These are phyloP conservation scores for Cordyceps sp. DNA, from an alignment of 2,329 filamentous ascomycete genomes.

Conservation along the genomic window DNA sequence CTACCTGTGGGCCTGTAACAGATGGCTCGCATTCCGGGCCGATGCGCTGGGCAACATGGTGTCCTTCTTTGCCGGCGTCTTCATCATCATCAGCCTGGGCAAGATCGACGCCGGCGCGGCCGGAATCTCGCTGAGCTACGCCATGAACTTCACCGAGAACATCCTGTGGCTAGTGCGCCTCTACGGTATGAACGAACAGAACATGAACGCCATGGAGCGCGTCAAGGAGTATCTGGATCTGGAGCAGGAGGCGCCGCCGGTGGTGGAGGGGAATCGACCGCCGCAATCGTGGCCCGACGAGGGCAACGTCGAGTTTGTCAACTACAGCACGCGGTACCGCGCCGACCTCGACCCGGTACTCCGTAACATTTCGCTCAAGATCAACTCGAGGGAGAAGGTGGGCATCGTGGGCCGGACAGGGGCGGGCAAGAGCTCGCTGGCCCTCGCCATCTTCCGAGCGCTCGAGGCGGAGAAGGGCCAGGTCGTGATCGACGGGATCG, in stretches of 20 bases:
- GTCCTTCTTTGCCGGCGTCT: conserved; percentile 82
- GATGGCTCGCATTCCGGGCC: conserved; percentile 88
- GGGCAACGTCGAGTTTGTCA: conserved; percentile 73
- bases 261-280: conserved; percentile 66
- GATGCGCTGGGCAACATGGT: conserved; percentile 84
- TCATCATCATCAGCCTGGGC: conserved; percentile 72
- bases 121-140: conserved; percentile 87
- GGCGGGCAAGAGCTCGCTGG: conserved; percentile 90
- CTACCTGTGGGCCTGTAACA: conserved; percentile 89
- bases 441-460: conserved; percentile 82
- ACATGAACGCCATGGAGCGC: conserved; percentile 98
- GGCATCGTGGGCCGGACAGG: conserved; percentile 93
- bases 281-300: conserved; percentile 68
- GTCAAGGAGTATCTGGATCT: conserved; percentile 96
- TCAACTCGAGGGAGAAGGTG: conserved; percentile 76
- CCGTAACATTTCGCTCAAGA: conserved; percentile 69
- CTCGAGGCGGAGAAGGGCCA: conserved; percentile 81
- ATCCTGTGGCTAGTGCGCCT: conserved; percentile 90
- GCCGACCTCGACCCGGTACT: conserved; percentile 77
- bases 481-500: conserved; percentile 81
- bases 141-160: conserved; percentile 92
- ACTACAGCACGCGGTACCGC: conserved; percentile 81
- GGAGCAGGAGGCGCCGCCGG: conserved; percentile 72
- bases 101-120: conserved; percentile 79
- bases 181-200: conserved; percentile 92